Evolutionary conservation across 169 alveolate genomes (phyloP).

Genomic region (Plasmodium coatneyi): DNA sequence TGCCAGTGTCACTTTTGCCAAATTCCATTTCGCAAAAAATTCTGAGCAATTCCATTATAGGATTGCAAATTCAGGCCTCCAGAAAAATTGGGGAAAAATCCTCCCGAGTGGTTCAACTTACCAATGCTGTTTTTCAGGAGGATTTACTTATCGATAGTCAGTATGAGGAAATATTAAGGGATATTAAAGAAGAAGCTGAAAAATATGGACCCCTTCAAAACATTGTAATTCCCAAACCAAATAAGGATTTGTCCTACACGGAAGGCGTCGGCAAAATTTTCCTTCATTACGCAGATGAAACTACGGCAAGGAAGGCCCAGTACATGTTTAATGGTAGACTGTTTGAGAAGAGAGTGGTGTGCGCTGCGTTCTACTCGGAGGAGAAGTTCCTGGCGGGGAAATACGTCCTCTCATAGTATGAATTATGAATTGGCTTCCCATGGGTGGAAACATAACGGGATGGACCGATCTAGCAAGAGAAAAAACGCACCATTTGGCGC

Average conservation of each 20-base stretch:
- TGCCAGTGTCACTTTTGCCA: constrained; percentile 87
- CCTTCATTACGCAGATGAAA: constrained; percentile 83
- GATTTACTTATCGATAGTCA: constrained; percentile 86
- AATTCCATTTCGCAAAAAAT: constrained; percentile 87
- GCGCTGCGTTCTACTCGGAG: constrained; percentile 92
- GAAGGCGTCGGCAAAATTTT: constrained; percentile 90
- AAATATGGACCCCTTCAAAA: constrained; percentile 90
- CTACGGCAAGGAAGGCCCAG: constrained; percentile 91
- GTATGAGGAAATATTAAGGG: constrained; percentile 85
- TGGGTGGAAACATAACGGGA: not conserved
- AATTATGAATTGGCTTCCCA: not conserved
- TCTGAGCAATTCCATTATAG: constrained; percentile 87
- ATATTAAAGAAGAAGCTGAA: constrained; percentile 88
- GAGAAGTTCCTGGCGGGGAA: constrained; percentile 84
- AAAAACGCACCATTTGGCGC: not conserved
- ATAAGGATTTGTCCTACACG: constrained; percentile 84
- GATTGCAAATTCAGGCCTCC: constrained; percentile 88
- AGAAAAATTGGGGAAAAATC: constrained; percentile 88
- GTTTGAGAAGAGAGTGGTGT: constrained; percentile 90
- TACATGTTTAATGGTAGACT: constrained; percentile 89
- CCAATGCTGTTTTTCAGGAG: constrained; percentile 90
- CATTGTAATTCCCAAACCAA: constrained; percentile 88
- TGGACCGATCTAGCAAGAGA: not conserved
- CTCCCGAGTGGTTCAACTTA: constrained; percentile 89
- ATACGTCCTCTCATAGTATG: constrained; percentile 84